Evolutionary conservation across 1,139 yeast species (phyloP).

Genomic region (Scheffersomyces insectosa): DNA sequence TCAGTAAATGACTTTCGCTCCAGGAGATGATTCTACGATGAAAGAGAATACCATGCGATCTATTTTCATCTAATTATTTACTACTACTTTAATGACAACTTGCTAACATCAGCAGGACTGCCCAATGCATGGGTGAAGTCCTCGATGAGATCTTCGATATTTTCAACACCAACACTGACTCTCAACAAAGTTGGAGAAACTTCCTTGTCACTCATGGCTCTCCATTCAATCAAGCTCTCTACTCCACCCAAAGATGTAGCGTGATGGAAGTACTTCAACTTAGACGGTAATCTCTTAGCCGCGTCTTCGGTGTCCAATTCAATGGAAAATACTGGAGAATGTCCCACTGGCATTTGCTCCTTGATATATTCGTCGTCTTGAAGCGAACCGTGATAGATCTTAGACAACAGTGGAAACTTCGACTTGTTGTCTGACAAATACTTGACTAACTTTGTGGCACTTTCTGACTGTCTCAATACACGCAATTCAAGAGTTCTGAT

Average conservation of each 20-base stretch:
- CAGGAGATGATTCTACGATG: too few species aligned
- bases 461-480: slow-evolving; percentile 62
- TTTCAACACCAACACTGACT: slow-evolving; percentile 78
- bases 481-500: slow-evolving; percentile 77
- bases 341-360: slow-evolving; percentile 65
- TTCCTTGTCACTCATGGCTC: slow-evolving; percentile 68
- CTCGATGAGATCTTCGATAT: slow-evolving; percentile 65
- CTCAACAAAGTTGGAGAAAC: slow-evolving; percentile 62
- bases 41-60: too few species aligned
- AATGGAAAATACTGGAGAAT: slow-evolving; percentile 77
- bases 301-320: slow-evolving; percentile 48
- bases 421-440: slow-evolving; percentile 51
- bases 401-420: slow-evolving; percentile 49
- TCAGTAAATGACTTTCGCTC: too few species aligned
- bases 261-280: slow-evolving; percentile 72
- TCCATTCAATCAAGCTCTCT: slow-evolving; percentile 89
- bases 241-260: slow-evolving; percentile 96
- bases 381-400: slow-evolving; percentile 70
- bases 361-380: slow-evolving; percentile 66
- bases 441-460: slow-evolving; percentile 62
- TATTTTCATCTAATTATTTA: too few species aligned
- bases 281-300: slow-evolving; percentile 68
- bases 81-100: not conserved
- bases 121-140: slow-evolving; percentile 43
- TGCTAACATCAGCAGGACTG: not conserved